Percentiles rank a stretch among this genome's conserved stretches.
phyloP scores from a whole-genome alignment of 2,329 filamentous ascomycete genomes.

The Trichoderma sp. region DNA sequence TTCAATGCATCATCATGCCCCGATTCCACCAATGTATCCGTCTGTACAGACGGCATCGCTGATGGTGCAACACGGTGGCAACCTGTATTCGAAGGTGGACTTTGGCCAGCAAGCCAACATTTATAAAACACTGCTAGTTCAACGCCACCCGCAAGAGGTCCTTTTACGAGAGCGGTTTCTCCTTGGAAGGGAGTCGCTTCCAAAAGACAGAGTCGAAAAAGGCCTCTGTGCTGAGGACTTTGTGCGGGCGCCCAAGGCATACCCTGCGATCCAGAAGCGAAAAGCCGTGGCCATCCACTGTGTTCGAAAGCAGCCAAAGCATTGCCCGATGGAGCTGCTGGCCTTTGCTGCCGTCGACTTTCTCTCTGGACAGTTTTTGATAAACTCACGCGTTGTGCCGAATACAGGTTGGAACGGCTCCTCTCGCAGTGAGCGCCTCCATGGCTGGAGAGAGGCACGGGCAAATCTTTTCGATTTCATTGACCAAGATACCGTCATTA shows the following conservation, averaged over 20 bases:
- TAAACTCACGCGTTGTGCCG: neutral
- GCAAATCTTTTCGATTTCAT: neutral
- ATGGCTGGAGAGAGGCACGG: neutral
- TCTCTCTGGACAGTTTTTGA: neutral
- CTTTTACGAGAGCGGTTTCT: neutral
- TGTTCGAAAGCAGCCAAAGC: neutral
- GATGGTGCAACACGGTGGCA: neutral
- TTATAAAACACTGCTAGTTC: neutral
- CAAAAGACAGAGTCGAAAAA: neutral
- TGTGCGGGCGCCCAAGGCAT: neutral
- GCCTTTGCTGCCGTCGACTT: neutral
- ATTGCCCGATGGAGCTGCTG: neutral
- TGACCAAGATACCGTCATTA: neutral
- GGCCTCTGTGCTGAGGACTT: neutral
- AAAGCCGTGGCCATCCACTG: neutral
- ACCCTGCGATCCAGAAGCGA: neutral
- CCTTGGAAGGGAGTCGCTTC: neutral
- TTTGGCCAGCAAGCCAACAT: neutral
- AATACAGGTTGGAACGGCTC: neutral
- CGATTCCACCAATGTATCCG: fast-evolving
- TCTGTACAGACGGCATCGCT: too few species aligned
- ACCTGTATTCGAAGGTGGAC: neutral
- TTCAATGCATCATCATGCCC: neutral
- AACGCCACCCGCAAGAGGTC: neutral
- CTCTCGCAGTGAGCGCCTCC: neutral